Percentiles rank a stretch among this genome's conserved stretches.
phyloP scores from a whole-genome alignment of 257 asterid genomes.

The Dorcoceras hygrometricum region DNA sequence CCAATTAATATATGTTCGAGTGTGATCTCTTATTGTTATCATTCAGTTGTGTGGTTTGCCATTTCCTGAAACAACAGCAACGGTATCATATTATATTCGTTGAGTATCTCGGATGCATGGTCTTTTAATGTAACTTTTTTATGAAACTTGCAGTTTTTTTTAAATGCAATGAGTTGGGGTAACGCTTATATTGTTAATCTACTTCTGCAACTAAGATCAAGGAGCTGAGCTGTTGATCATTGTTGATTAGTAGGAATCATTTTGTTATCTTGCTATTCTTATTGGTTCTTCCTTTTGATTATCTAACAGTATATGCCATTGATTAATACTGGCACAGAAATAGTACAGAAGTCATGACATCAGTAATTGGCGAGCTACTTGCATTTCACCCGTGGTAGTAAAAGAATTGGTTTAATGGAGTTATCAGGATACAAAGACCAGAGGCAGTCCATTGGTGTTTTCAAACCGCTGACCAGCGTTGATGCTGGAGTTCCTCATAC shows the following conservation, averaged over 20 bases:
- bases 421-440: slow-evolving; percentile 23
- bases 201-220: no score
- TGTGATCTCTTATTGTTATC: no score
- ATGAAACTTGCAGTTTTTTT: no score
- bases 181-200: no score
- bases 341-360: slow-evolving; percentile 13
- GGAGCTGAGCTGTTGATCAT: no score
- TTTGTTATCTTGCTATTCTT: not conserved
- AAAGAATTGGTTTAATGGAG: slow-evolving; percentile 42
- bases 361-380: slow-evolving; percentile 21
- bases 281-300: slow-evolving; percentile 2
- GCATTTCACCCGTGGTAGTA: slow-evolving; percentile 9
- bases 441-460: slow-evolving; percentile 48
- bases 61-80: not conserved
- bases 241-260: not conserved
- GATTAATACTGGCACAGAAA: slow-evolving; percentile 14
- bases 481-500: slow-evolving; percentile 24
- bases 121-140: no score
- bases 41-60: not conserved
- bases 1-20: not conserved
- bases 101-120: no score
- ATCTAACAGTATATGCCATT: slow-evolving; percentile 6
- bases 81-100: not conserved
- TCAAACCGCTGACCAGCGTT: slow-evolving; percentile 33
- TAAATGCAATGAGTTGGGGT: no score